Conservation (phyloP, 495 filamentous ascomycete genomes). For the Viridothelium virens region DNA sequence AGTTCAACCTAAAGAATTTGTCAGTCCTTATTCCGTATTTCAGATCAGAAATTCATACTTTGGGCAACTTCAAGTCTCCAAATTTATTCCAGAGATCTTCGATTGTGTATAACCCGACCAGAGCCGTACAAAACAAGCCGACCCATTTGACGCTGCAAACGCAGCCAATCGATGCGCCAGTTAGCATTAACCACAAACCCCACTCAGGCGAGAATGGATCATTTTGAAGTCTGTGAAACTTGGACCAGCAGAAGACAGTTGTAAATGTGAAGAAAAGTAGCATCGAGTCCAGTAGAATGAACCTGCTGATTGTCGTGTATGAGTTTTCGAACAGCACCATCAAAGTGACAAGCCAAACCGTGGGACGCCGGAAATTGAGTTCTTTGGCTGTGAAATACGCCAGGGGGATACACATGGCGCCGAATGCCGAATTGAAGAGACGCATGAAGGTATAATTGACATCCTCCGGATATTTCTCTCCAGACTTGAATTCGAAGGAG, state of each 20-base stretch:
- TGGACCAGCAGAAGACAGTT: conserved; percentile 91
- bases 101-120: conserved; percentile 90
- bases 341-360: conserved; percentile 88
- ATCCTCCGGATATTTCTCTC: conserved; percentile 86
- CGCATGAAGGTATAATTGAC: conserved; percentile 98
- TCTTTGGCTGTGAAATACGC: conserved; percentile 93
- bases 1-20: conserved; percentile 50
- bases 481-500: conserved; percentile 98
- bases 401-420: conserved; percentile 82
- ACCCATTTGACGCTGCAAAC: conserved; percentile 99
- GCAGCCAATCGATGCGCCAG: conserved; percentile 88
- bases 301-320: conserved; percentile 95
- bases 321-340: conserved; percentile 99
- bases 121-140: conserved; percentile 84
- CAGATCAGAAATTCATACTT: conserved; percentile 42
- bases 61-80: conserved; percentile 83
- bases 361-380: conserved; percentile 72
- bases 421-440: conserved; percentile 92
- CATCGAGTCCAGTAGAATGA: conserved; percentile 97
- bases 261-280: conserved; percentile 95
- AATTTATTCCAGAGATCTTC: conserved; percentile 99
- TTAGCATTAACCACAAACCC: conserved; percentile 87
- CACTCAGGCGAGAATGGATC: conserved; percentile 81
- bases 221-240: conserved; percentile 79
- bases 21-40: conserved; percentile 18